Evolutionary conservation across 495 filamentous ascomycete genomes (phyloP).

Genomic region (Beverwykella pulmonaria): DNA sequence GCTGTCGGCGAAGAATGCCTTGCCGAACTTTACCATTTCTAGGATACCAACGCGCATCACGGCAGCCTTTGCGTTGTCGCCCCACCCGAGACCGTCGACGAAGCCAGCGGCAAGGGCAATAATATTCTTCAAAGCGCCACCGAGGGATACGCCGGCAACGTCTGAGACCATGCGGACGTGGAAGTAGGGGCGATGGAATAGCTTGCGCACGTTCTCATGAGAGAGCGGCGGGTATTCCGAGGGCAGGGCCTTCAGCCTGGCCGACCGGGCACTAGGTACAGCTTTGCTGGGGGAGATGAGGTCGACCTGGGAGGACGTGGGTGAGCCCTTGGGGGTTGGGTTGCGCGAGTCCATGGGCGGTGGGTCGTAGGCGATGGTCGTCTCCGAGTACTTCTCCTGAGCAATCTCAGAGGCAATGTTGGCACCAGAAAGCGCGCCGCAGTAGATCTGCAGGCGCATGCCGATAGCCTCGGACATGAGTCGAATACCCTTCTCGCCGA

Average conservation of each 20-base stretch:
- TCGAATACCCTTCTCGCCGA: conserved; percentile 75
- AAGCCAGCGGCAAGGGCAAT: conserved; percentile 94
- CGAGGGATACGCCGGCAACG: conserved; percentile 92
- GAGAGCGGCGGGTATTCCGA: conserved; percentile 78
- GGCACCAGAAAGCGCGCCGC: conserved; percentile 91
- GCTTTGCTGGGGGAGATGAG: conserved; percentile 68
- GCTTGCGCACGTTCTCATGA: conserved; percentile 72
- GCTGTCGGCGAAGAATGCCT: conserved; percentile 83
- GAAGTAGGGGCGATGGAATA: conserved; percentile 98
- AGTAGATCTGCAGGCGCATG: conserved; percentile 88
- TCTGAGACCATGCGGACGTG: conserved; percentile 90
- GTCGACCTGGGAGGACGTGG: conserved; percentile 57
- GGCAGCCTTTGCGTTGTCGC: conserved; percentile 95
- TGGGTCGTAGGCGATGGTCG: conserved; percentile 93
- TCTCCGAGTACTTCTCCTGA: conserved; percentile 92
- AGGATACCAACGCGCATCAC: conserved; percentile 93
- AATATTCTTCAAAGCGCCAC: conserved; percentile 96
- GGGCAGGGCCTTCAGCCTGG: conserved; percentile 71
- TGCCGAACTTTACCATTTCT: conserved; percentile 94
- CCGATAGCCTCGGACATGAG: conserved; percentile 97
- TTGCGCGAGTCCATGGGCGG: conserved; percentile 77
- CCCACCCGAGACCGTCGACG: conserved; percentile 95
- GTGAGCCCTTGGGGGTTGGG: conserved; percentile 66
- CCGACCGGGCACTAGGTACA: conserved; percentile 55
- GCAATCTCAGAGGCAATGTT: conserved; percentile 98